Conservation (phyloP, 179 eudicot genomes). For the Amaranthus tricolor region DNA sequence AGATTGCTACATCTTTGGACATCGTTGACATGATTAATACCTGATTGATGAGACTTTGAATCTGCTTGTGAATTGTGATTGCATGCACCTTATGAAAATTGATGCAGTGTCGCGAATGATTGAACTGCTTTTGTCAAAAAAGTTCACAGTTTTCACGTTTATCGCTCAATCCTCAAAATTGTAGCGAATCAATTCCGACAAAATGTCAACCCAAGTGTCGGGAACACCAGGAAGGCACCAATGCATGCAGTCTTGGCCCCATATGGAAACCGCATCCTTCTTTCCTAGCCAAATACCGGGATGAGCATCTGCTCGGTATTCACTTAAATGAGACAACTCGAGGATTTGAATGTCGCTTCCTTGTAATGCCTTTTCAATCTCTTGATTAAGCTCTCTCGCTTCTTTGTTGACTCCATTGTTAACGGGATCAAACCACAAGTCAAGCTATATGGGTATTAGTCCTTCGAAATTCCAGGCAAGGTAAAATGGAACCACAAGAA, state of each 20-base stretch:
- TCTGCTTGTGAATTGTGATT: neutral
- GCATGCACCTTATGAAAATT: neutral
- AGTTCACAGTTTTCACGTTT: neutral
- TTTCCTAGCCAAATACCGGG: slow-evolving; percentile 94
- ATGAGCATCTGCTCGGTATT: slow-evolving; percentile 94
- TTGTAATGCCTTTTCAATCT: slow-evolving; percentile 53
- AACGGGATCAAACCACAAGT: slow-evolving; percentile 85
- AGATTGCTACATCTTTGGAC: neutral
- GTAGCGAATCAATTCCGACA: slow-evolving; percentile 53
- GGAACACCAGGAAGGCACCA: slow-evolving; percentile 99
- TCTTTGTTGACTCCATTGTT: slow-evolving; percentile 93
- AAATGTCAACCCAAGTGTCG: slow-evolving; percentile 88
- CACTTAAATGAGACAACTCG: slow-evolving; percentile 75
- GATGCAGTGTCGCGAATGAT: too few species aligned
- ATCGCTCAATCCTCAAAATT: slow-evolving; percentile 24
- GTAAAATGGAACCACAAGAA: neutral
- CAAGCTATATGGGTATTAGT: slow-evolving; percentile 60
- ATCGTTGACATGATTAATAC: neutral
- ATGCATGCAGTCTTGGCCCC: slow-evolving; percentile 99
- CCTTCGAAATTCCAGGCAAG: neutral
- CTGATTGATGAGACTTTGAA: neutral
- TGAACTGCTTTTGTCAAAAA: neutral
- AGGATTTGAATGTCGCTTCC: slow-evolving; percentile 56
- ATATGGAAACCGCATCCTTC: slow-evolving; percentile 80
- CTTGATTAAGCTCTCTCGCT: slow-evolving; percentile 61